Evolutionary conservation across 805 yeast genomes (phyloP).

Genomic region (Metschnikowia lunata): DNA sequence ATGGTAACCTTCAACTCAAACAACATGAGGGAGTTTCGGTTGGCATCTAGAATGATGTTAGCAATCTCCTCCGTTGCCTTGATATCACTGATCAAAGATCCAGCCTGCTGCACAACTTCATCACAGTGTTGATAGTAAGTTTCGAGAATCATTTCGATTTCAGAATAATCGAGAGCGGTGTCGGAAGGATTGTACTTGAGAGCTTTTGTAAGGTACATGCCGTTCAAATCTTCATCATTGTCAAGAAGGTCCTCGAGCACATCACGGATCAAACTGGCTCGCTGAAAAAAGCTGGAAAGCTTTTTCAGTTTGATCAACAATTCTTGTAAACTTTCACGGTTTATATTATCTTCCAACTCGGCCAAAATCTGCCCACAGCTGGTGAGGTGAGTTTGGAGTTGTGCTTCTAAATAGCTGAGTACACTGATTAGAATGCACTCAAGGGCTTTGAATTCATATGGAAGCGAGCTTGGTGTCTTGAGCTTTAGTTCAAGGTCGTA

Average conservation of each 20-base stretch:
- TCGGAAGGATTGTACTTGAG: slow-evolving; percentile 18
- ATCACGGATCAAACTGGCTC: slow-evolving; percentile 68
- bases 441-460: slow-evolving; percentile 75
- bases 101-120: slow-evolving; percentile 89
- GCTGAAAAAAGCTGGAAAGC: slow-evolving; percentile 69
- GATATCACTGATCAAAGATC: slow-evolving; percentile 75
- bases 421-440: slow-evolving; percentile 82
- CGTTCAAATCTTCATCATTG: slow-evolving; percentile 78
- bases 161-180: slow-evolving; percentile 47
- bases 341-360: slow-evolving; percentile 75
- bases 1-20: slow-evolving; percentile 79
- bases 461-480: slow-evolving; percentile 25
- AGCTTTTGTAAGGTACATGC: slow-evolving; percentile 64
- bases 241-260: slow-evolving; percentile 82
- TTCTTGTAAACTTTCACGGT: slow-evolving; percentile 69
- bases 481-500: slow-evolving; percentile 80
- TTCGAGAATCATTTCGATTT: slow-evolving; percentile 82
- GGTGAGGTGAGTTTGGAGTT: slow-evolving; percentile 54
- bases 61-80: slow-evolving; percentile 90
- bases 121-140: slow-evolving; percentile 89
- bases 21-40: slow-evolving; percentile 84
- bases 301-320: slow-evolving; percentile 69
- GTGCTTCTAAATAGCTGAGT: slow-evolving; percentile 73
- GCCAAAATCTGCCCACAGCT: slow-evolving; percentile 60
- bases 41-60: slow-evolving; percentile 85